A percentile compares a stretch with the other conserved stretches of the same genome.
These are phyloP conservation scores for Aspergillus floridensis DNA, from an alignment of 2,329 filamentous ascomycete species.

Conservation along the genomic window DNA sequence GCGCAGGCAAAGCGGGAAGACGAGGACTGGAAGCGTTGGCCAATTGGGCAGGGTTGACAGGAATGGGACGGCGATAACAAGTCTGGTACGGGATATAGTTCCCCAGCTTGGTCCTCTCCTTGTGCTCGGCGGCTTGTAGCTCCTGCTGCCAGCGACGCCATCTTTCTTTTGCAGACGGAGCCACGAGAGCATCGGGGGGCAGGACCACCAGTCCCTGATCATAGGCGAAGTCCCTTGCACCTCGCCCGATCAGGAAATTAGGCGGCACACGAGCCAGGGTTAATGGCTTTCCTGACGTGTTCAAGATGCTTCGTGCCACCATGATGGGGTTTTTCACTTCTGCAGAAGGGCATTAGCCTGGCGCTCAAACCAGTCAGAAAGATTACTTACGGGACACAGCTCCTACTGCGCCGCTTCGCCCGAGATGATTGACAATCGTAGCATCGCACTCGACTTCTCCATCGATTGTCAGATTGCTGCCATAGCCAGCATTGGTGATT, in stretches of 20 bases:
- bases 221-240: slow-evolving; percentile 81
- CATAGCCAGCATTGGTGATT: slow-evolving; percentile 94
- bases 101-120: slow-evolving; percentile 36
- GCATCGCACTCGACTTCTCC: slow-evolving; percentile 94
- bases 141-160: slow-evolving; percentile 75
- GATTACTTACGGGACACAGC: slow-evolving; percentile 73
- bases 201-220: slow-evolving; percentile 72
- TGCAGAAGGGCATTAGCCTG: slow-evolving; percentile 10
- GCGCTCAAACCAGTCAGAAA: background rate
- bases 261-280: slow-evolving; percentile 86
- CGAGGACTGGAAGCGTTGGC: slow-evolving; percentile 17
- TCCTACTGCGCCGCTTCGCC: slow-evolving; percentile 88
- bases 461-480: slow-evolving; percentile 89
- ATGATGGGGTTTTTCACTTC: slow-evolving; percentile 84
- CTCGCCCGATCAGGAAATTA: slow-evolving; percentile 82
- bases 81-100: slow-evolving; percentile 20
- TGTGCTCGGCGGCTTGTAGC: slow-evolving; percentile 59
- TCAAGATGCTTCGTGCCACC: slow-evolving; percentile 77
- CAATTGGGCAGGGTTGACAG: slow-evolving; percentile 24
- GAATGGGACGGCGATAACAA: slow-evolving; percentile 24
- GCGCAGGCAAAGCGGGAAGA: background rate
- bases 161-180: slow-evolving; percentile 72
- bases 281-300: slow-evolving; percentile 71
- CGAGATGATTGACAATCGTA: slow-evolving; percentile 84
- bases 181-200: slow-evolving; percentile 75